Base-by-base conservation (phyloP, 1,139 yeast genomes). In the Yamadazyma kanchanaburiensis region DNA sequence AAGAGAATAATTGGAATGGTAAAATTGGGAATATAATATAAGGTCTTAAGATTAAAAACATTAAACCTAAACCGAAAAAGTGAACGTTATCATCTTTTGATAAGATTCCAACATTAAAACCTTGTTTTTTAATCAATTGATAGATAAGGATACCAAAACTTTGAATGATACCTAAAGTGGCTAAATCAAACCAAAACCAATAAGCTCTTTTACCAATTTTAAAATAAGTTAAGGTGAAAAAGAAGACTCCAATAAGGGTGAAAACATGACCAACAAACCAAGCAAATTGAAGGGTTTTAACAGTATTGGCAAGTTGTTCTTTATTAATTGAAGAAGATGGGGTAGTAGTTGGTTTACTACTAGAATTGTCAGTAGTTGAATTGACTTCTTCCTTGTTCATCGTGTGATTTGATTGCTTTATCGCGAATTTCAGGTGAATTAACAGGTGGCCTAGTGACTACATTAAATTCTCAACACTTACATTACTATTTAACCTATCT, bases 61-160 rank as follows among this genome's bases (percentile, higher is more conserved):
- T 48, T 4, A 58, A 33, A 2, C 77, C 77, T 43, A 74, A 58
- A 12, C 54, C 38, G 32, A 73, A 57, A 45, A 73, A 74, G 42
- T 73, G 78, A 22, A 64, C 59, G 39, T 74, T 74, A 39, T 73
- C 78, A 46, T 74, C 78, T 30, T 44, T 49, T 24, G 48, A 34
- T 15, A 57, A 40, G 5, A 36, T 30, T n/a, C 31, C 34, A 5
- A 42, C 28, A 20, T 49, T 45, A 18, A 60, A 84, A 46, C 67
- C 60, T 55, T 49, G 48, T 47, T 59, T 65, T 35, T 50, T 56
- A 30, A 58, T 43, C 35, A 54, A 45, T 48, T 87, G 91, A 57
- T 67, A 79, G 18, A 84, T 58, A 37, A 87, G 83, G 40, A 89
- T 76, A 15, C 87, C 88, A 56, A 86, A 88, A 22, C 95, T 80